Percentiles rank a stretch among this genome's conserved stretches.
phyloP scores from a whole-genome alignment of 805 yeast species.

The Candida golubevii region DNA sequence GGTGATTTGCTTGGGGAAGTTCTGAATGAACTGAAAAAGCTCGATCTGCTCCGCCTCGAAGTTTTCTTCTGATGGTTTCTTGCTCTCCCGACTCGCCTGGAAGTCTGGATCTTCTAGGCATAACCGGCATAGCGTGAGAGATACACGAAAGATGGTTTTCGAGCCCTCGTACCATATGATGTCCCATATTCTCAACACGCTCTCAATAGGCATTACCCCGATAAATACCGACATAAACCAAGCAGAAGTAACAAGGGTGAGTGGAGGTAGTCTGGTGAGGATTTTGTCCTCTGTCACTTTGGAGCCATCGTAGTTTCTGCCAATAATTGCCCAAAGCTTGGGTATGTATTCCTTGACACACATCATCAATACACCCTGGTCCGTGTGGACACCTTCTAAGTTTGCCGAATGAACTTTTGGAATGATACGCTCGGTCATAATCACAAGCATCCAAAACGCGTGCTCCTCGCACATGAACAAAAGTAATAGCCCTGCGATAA shows the following conservation, averaged over 20 bases:
- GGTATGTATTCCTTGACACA: conserved; percentile 84
- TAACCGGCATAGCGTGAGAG: conserved; percentile 73
- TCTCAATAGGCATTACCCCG: conserved; percentile 84
- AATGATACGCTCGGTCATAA: conserved; percentile 75
- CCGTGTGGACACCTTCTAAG: conserved; percentile 90
- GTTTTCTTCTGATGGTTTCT: conserved; percentile 14
- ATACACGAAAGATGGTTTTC: conserved; percentile 75
- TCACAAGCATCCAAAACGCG: conserved; percentile 94
- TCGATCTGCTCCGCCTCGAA: conserved; percentile 41
- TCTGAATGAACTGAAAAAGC: conserved; percentile 80
- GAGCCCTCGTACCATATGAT: conserved; percentile 90
- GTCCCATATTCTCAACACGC: conserved; percentile 90
- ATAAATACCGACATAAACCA: conserved; percentile 99
- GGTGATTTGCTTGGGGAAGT: conserved; percentile 64
- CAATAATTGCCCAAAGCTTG: conserved; percentile 60
- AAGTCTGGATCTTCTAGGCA: conserved; percentile 62
- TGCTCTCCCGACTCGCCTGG: conserved; percentile 15
- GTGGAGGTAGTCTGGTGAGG: conserved; percentile 76
- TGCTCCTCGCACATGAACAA: conserved; percentile 85
- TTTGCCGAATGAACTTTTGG: conserved; percentile 91
- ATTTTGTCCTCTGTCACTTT: conserved; percentile 46
- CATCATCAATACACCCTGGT: conserved; percentile 90
- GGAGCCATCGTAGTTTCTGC: conserved; percentile 37
- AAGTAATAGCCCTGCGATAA: conserved; percentile 80
- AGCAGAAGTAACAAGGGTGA: conserved; percentile 88